These are phyloP conservation scores for Fusarium pseudonygamai DNA, from an alignment of 2,329 filamentous ascomycete species.

Conservation along the genomic window DNA sequence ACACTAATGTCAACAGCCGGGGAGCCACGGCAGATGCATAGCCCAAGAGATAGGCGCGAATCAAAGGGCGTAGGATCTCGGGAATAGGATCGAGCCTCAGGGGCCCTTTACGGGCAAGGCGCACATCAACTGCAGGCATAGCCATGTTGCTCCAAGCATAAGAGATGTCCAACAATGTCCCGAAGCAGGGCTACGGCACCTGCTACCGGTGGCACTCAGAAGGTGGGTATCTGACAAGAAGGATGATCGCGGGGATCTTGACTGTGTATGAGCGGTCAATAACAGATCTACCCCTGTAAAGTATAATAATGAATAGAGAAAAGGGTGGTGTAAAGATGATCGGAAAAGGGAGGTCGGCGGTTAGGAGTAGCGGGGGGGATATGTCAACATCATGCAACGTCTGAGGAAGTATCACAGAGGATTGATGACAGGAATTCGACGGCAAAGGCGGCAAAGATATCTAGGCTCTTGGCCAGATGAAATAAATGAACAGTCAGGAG, in stretches of 20 bases:
- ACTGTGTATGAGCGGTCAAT: conserved; percentile 31
- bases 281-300: conserved; percentile 32
- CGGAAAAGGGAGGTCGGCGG: conserved; percentile 15
- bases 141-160: conserved; percentile 23
- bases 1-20: conserved; percentile 62
- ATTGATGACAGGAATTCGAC: background rate
- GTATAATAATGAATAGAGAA: conserved; percentile 4
- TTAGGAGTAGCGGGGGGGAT: conserved; percentile 21
- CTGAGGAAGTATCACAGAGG: conserved; percentile 21
- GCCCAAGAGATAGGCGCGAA: conserved; percentile 68
- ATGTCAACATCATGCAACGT: conserved; percentile 32
- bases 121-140: conserved; percentile 29
- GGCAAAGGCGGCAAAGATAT: conserved; percentile 14
- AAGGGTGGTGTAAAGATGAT: conserved; percentile 37
- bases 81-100: conserved; percentile 53
- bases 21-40: conserved; percentile 69
- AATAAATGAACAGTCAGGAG: conserved; percentile 11
- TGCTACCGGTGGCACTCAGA: conserved; percentile 31
- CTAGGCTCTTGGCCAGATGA: conserved; percentile 5
- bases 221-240: conserved; percentile 27
- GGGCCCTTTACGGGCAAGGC: conserved; percentile 29
- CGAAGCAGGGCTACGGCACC: conserved; percentile 36
- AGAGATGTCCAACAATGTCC: conserved; percentile 6
- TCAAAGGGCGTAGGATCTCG: conserved; percentile 61
- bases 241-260: conserved; percentile 34